These are phyloP conservation scores for Leccinum longicurvipes DNA, from an alignment of 768 basidiomycete genomes.

Conservation along the genomic window DNA sequence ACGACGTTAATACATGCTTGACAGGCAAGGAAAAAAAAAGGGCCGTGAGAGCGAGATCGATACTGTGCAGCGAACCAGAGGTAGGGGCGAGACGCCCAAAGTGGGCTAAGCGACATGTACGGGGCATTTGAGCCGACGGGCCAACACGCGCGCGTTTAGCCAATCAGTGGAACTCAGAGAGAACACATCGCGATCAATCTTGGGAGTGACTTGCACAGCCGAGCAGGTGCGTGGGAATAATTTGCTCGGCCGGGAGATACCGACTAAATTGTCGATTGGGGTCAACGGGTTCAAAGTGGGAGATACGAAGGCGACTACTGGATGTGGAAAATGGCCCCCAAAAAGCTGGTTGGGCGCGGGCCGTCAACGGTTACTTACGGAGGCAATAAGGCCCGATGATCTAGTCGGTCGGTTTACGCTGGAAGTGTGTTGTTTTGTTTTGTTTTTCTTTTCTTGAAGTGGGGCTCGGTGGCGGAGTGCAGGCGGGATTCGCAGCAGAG, in stretches of 20 bases:
- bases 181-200: constrained; percentile 20
- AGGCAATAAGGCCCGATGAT: constrained; percentile 16
- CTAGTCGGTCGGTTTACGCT: constrained; percentile 10
- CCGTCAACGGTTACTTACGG: constrained; percentile 3
- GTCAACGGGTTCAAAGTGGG: constrained; percentile 14
- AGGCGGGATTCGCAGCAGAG: neutral
- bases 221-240: constrained; percentile 24
- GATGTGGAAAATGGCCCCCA: constrained; percentile 4
- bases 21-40: too few species aligned
- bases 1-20: neutral
- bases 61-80: neutral
- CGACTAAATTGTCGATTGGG: constrained; percentile 28
- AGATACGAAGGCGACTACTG: constrained; percentile 18
- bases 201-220: constrained; percentile 24
- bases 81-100: neutral
- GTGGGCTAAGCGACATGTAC: neutral
- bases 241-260: constrained; percentile 12
- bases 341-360: constrained; percentile 9
- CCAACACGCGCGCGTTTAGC: neutral
- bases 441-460: neutral
- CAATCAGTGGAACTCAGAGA: constrained; percentile 11
- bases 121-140: constrained; percentile 8
- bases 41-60: constrained; percentile 4
- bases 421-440: too few species aligned
- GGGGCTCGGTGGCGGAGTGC: neutral